Base-by-base conservation (phyloP, 2,329 filamentous ascomycete species). In the Arthrobotrys sphaeroides region DNA sequence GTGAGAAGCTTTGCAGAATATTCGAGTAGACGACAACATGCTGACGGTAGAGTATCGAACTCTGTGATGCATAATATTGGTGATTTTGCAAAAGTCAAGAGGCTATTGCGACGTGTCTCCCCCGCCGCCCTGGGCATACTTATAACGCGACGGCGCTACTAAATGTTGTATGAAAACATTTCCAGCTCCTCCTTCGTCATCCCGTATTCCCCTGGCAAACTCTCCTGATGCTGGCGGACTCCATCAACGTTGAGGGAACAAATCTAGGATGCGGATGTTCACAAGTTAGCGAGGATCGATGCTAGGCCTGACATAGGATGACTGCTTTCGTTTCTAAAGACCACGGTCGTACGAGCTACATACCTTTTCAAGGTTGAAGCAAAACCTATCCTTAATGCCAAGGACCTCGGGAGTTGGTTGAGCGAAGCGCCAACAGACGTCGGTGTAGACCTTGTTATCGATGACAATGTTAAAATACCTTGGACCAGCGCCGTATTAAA, bases 301-400 rank as follows among this genome's bases (percentile, higher is more conserved):
- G 16, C 7, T 12, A 9, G n/a, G 31, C 9, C 18, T 5, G 12
- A 1, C 9, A 26, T 12, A 16, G 4, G 1, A n/a, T n/a, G n/a
- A n/a, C n/a, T n/a, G n/a, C n/a, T n/a, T n/a, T n/a, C n/a, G n/a
- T n/a, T n/a, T n/a, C n/a, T n/a, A n/a, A n/a, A n/a, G n/a, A n/a
- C n/a, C n/a, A n/a, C n/a, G n/a, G n/a, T n/a, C n/a, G n/a, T n/a
- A n/a, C n/a, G 13, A 26, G 9, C 49, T 31, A 62, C 68, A 47
- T 67, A 69, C 72, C 57, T 60, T 31, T 16, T 33, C 20, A 20
- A 22, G 53, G 22, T 42, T 53, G 31, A 75, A 75, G 24, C 72
- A 75, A n/a, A 59, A 69, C 24, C 64, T 57, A 40, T 65, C 47
- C 24, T 75, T 75, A 57, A 75, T 69, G 3, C 51, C 31, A 6